Base-by-base conservation (phyloP, 306 rosid genomes). In the Delonix regia region DNA sequence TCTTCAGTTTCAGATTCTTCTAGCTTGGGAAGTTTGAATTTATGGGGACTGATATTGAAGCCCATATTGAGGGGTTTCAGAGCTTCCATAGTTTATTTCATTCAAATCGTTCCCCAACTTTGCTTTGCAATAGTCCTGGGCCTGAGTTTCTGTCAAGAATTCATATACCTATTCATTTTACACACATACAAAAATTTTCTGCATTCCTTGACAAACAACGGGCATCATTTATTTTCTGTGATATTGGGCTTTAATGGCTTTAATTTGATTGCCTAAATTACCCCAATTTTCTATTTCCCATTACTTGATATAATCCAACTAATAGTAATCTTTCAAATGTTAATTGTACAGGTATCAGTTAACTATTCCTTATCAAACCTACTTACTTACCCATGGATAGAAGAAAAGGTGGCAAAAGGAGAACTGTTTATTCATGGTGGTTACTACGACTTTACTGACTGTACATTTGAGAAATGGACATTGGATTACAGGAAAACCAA, bases 381-480 rank as follows among this genome's bases (percentile, higher is more conserved):
- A 48, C 97, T 95, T 66, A 79, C 90, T n/a, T 95, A 95, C 75
- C 98, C 99, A 0, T 95, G 99, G 99, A 91, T 95, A 61, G 92
- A 90, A 86, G 91, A 91, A 83, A 95, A 89, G 66, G 96, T 95
- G 77, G 89, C 85, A 55, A 86, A 82, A 8, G 97, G 87, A 56
- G 71, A 85, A 81, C 93, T 92, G 27, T 80, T 71, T 65, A 57
- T 95, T 74, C 99, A 95, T 66, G 99, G 98, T 64, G 96, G 98
- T 49, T 95, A 95, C 85, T 95, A 95, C 67, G 88, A 93, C 89
- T 95, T 95, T 53, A 85, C 87, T 51, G 87, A 95, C 47, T 93
- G 99, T 86, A 83, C 99, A 66, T 95, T 95, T 69, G 99, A 95
- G 93, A 95, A 95, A 77, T 95, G 99, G 99, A 88, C 98, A 74